Base-by-base conservation (phyloP, 441 rosid species). In the Populus hybrid region DNA sequence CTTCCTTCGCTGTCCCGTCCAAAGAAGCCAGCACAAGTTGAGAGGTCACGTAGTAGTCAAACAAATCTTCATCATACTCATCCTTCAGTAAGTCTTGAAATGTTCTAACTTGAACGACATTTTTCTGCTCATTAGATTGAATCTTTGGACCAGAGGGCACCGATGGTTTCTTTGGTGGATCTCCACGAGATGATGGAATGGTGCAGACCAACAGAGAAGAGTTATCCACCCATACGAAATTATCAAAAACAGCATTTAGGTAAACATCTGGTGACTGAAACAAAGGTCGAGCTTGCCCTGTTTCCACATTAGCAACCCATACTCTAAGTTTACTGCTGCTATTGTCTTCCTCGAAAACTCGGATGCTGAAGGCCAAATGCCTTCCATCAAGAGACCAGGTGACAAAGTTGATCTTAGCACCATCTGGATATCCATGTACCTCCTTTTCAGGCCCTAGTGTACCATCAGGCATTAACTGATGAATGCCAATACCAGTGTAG, bases 81-180 rank as follows among this genome's bases (percentile, higher is more conserved):
- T 95, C 97, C 86, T 93, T 93, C 50, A 95, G 86, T 85, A 95
- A 86, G 85, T 93, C 98, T 80, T 93, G 99, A 78, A 92, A 95
- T n/a, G 98, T 95, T 83, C 94, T 88, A 66, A 93, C 95, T 84
- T 95, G 99, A 79, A 93, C 84, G 72, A 93, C 82, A 77, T 30
- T 79, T 81, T 83, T 86, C 78, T 71, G 85, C 85, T 95, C 99
- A 67, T 95, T 95, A 69, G 94, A 88, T 72, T 89, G 93, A 73
- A 91, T 87, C 84, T 92, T 93, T 19, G 99, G 99, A 69, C 99
- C 97, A 68, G 86, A 82, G 3, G 99, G 99, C 73, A 95, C 92
- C 85, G 88, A 77, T 76, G 98, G 97, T 81, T 90, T 95, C 88
- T 88, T 92, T 1, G 97, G 99, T 26, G 86, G 93, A 35, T 87